These are phyloP conservation scores for Talaromyces amestolkiae DNA, from an alignment of 2,329 filamentous ascomycete genomes.

Conservation along the genomic window DNA sequence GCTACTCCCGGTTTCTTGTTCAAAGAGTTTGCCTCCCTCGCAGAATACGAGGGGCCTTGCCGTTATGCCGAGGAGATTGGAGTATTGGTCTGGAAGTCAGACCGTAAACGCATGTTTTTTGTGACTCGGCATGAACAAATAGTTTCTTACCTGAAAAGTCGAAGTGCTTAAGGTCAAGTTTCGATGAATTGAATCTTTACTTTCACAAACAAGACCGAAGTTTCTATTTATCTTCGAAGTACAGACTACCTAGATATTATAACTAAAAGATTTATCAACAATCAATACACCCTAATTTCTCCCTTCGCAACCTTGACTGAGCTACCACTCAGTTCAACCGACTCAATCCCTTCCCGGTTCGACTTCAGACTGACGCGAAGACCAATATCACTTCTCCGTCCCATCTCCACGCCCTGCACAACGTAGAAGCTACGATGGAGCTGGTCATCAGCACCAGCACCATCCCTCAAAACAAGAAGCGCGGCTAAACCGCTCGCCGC, in stretches of 20 bases:
- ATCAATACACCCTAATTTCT: conserved; percentile 25
- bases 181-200: background rate
- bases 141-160: conserved; percentile 70
- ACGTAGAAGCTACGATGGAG: conserved; percentile 49
- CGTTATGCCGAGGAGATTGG: conserved; percentile 82
- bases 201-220: background rate
- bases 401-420: conserved; percentile 68
- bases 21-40: conserved; percentile 75
- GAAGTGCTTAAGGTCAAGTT: conserved; percentile 24
- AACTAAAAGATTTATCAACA: background rate
- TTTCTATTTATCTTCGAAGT: too few species aligned
- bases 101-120: conserved; percentile 80
- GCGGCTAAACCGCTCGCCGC: conserved; percentile 58
- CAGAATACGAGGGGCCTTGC: conserved; percentile 55
- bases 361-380: conserved; percentile 28
- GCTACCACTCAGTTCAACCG: conserved; percentile 35
- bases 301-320: conserved; percentile 38
- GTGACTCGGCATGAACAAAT: conserved; percentile 89
- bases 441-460: conserved; percentile 26
- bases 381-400: conserved; percentile 46
- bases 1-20: conserved; percentile 81
- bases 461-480: conserved; percentile 52
- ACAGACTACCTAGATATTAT: background rate
- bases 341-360: conserved; percentile 29
- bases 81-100: conserved; percentile 82